Percentiles rank a stretch among this genome's conserved stretches.
Conservation (phyloP, 2,329 filamentous ascomycete genomes). For the Colletotrichum sp. region DNA sequence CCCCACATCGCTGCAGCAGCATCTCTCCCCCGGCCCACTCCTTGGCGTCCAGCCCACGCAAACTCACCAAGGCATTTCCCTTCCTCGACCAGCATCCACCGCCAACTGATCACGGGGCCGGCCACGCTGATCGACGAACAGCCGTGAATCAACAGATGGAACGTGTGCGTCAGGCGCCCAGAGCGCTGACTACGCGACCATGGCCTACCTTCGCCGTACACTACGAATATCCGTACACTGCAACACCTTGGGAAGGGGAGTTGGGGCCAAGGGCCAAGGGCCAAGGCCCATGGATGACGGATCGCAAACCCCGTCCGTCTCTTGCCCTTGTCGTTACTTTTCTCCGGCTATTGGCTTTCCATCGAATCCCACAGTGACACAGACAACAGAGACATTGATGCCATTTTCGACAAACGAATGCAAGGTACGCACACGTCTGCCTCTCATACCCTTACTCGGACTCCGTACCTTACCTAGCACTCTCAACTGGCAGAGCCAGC, state of each 20-base stretch:
- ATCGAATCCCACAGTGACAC: neutral
- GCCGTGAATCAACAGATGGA: neutral
- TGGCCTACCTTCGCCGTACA: neutral
- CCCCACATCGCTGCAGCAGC: slow-evolving; percentile 11
- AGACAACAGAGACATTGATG: slow-evolving; percentile 3
- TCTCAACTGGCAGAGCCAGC: neutral
- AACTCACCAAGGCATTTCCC: neutral
- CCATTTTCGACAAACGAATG: neutral
- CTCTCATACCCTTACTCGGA: neutral
- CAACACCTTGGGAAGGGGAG: neutral
- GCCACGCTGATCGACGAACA: neutral
- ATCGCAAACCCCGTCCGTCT: neutral
- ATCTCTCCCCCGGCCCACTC: neutral
- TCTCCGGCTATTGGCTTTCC: neutral
- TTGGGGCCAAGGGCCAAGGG: neutral
- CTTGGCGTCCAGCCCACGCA: neutral
- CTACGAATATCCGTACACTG: neutral
- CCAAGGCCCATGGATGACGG: neutral
- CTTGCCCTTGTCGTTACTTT: neutral
- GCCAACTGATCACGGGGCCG: neutral
- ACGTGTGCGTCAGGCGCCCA: neutral
- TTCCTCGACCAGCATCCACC: neutral
- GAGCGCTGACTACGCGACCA: neutral
- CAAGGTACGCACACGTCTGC: neutral
- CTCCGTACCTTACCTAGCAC: neutral